These are phyloP conservation scores for Oenanthe javanica DNA, from an alignment of 140 eudicot species.

Conservation along the genomic window DNA sequence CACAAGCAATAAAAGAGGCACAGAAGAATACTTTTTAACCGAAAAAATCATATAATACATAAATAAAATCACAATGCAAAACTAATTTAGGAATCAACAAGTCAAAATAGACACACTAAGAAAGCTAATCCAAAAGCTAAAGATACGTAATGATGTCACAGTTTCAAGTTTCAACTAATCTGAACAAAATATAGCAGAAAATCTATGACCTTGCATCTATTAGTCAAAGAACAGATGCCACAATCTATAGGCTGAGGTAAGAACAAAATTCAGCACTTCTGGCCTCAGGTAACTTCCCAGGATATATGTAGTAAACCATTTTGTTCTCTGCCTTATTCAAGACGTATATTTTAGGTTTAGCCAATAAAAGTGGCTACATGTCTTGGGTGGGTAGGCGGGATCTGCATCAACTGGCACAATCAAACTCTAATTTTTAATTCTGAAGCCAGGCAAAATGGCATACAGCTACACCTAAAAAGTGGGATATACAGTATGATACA, in stretches of 20 bases:
- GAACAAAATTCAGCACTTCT: not conserved
- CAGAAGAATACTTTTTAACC: not conserved
- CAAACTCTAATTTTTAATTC: not conserved
- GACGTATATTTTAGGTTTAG: not conserved
- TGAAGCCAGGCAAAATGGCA: not conserved
- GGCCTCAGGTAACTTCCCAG: not conserved
- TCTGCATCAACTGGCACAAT: not conserved
- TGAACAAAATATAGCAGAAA: not conserved
- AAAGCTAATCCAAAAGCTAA: not conserved
- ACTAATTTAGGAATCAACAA: not conserved
- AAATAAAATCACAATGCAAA: not conserved
- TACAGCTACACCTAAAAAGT: not conserved
- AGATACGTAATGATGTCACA: not conserved
- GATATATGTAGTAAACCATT: not conserved
- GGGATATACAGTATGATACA: not conserved
- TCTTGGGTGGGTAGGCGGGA: not conserved
- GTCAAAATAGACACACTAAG: constrained; percentile 3
- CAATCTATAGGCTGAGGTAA: not conserved
- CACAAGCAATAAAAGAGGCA: not conserved
- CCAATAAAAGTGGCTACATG: not conserved
- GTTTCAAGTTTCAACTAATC: not conserved
- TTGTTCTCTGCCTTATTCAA: not conserved
- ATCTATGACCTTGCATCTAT: not conserved
- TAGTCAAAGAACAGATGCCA: constrained; percentile 1
- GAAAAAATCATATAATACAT: not conserved